Percentiles rank a stretch among this genome's conserved stretches.
These are phyloP conservation scores for Trichopus zeylanicus DNA, from an alignment of 116 monocot genomes.

Conservation along the genomic window DNA sequence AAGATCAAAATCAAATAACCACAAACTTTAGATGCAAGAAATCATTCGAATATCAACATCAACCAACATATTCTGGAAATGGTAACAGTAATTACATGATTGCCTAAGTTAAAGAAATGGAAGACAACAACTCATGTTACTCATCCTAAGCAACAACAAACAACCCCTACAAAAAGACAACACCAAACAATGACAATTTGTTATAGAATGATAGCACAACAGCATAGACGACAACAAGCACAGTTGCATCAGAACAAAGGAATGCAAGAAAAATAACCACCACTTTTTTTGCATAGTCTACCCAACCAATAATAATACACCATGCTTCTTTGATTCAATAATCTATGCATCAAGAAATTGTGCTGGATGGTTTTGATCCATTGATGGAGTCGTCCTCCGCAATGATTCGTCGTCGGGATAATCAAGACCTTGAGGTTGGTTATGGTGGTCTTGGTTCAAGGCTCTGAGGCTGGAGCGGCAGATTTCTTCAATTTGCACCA, in stretches of 20 bases:
- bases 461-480: constrained; percentile 1
- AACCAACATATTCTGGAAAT: neutral
- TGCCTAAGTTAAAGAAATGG: neutral
- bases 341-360: neutral
- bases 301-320: too few relatives aligned
- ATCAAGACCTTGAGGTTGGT: neutral
- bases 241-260: neutral
- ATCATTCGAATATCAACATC: neutral
- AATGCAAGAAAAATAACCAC: neutral
- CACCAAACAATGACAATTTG: neutral
- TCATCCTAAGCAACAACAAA: neutral
- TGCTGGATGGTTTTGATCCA: too few relatives aligned
- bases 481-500: constrained; percentile 36
- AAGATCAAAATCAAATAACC: too few relatives aligned
- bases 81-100: neutral
- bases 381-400: neutral
- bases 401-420: constrained; percentile 1
- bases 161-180: too few relatives aligned
- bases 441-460: constrained; percentile 1
- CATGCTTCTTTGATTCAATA: neutral
- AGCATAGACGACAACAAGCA: too few relatives aligned
- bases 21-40: too few relatives aligned
- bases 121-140: neutral
- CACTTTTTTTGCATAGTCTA: too few relatives aligned
- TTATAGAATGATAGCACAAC: neutral